phyloP scores from a whole-genome alignment of 805 yeast species.

The Suhomyces sp. region DNA sequence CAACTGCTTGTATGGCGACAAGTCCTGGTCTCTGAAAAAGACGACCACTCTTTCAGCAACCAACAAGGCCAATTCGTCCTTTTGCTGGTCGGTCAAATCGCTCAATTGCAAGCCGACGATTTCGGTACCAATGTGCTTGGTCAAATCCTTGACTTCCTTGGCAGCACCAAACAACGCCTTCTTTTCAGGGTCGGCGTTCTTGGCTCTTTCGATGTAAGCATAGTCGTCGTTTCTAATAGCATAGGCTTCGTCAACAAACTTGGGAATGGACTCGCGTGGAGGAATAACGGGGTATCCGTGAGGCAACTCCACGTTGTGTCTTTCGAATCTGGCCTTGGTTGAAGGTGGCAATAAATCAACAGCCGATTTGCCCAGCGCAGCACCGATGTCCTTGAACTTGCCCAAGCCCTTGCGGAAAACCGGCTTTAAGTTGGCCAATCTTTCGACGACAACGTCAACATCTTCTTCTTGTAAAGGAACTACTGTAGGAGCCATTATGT shows the following conservation, averaged over 20 bases:
- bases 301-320: slow-evolving; percentile 23
- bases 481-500: slow-evolving; percentile 16
- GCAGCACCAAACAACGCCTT: slow-evolving; percentile 31
- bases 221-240: slow-evolving; percentile 20
- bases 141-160: slow-evolving; percentile 25
- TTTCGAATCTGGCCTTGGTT: slow-evolving; percentile 22
- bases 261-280: slow-evolving; percentile 19
- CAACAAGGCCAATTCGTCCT: slow-evolving; percentile 30
- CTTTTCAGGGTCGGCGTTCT: slow-evolving; percentile 29
- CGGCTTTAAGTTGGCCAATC: slow-evolving; percentile 12
- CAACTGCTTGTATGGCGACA: slow-evolving; percentile 28
- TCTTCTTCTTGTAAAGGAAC: slow-evolving; percentile 7
- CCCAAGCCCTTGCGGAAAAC: neutral
- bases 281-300: slow-evolving; percentile 27
- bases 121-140: slow-evolving; percentile 31
- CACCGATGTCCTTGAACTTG: neutral
- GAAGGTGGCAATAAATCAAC: slow-evolving; percentile 17
- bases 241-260: slow-evolving; percentile 24
- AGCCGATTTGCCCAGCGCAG: slow-evolving; percentile 1
- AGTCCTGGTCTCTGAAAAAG: slow-evolving; percentile 29
- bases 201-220: slow-evolving; percentile 25
- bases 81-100: slow-evolving; percentile 26
- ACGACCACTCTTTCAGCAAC: slow-evolving; percentile 31
- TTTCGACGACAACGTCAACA: slow-evolving; percentile 10
- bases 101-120: slow-evolving; percentile 29